Conservation (phyloP, 1,284 basidiomycete genomes). For the Ustanciosporium gigantosporum region DNA sequence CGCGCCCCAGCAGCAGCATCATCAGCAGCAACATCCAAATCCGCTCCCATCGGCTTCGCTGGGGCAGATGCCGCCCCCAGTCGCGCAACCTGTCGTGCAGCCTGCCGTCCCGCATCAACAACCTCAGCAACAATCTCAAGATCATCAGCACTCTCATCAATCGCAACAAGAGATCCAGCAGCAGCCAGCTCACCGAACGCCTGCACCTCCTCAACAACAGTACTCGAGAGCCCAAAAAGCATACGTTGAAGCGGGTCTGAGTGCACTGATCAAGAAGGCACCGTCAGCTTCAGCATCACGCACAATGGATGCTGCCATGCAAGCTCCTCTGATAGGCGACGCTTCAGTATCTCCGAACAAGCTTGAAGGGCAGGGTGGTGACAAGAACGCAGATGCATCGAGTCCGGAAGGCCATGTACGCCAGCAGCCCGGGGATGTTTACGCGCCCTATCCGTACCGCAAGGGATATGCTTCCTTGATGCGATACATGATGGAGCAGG, state of each 20-base stretch:
- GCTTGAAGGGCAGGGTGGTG: not conserved
- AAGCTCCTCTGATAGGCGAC: not conserved
- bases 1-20: not conserved
- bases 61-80: not conserved
- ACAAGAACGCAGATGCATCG: not conserved
- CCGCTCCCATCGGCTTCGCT: not conserved
- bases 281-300: not conserved
- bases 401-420: not conserved
- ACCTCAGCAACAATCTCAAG: not conserved
- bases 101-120: not conserved
- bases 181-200: not conserved
- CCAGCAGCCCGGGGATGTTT: conserved; percentile 23
- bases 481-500: conserved; percentile 39
- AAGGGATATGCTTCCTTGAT: conserved; percentile 40
- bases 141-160: not conserved
- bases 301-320: not conserved
- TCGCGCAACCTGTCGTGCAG: not conserved
- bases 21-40: not conserved
- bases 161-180: not conserved
- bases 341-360: not conserved
- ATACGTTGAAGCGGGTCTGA: not conserved
- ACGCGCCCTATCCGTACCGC: conserved; percentile 35
- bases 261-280: not conserved
- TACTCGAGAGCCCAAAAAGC: not conserved
- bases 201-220: not conserved